Base-by-base conservation (phyloP, 176 grass and related monocot species). In the Eleusine coracana region DNA sequence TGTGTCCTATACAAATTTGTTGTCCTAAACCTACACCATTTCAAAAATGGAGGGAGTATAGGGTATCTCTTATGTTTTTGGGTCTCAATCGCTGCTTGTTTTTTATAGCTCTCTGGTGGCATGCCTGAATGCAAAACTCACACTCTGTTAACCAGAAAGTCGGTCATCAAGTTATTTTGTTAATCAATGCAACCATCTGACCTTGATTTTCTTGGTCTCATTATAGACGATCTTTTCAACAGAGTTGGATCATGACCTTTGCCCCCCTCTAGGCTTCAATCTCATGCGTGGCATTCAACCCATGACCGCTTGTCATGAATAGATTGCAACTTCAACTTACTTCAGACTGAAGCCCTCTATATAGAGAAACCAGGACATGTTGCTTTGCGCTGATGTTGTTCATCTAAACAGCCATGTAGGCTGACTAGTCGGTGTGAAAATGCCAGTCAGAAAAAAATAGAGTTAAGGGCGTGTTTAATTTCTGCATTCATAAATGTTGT, bases 41-140 rank as follows among this genome's bases (percentile, higher is more conserved):
- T n/a, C n/a, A n/a, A n/a, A n/a, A n/a, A n/a, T n/a, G n/a, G n/a
- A n/a, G n/a, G n/a, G n/a, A n/a, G n/a, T n/a, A 34, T 34, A 34
- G 25, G 13, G 44, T 7, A 80, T 13, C 38, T 6, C 23, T 61
- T 21, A 61, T 40, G 31, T 3, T 59, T 73, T 56, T 40, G 38
- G 59, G 50, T 41, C 49, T 21, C 15, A 40, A 25, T 12, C 63
- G 9, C 60, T 86, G 14, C 39, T 41, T 87, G 36, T 25, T 80
- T 70, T 51, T 7, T 25, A 67, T 74, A 39, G 42, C 61, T 58
- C 45, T 25, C 12, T 45, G 6, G 64, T 17, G 0, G 14, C 63
- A 9, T 58, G 5, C 25, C 68, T 65, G 73, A 48, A 27, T 78
- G 74, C 66, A 74, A 88, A 78, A 48, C 5, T 68, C 3, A 13